Conservation (phyloP, 306 rosid species). For the Vachellia collinsii region DNA sequence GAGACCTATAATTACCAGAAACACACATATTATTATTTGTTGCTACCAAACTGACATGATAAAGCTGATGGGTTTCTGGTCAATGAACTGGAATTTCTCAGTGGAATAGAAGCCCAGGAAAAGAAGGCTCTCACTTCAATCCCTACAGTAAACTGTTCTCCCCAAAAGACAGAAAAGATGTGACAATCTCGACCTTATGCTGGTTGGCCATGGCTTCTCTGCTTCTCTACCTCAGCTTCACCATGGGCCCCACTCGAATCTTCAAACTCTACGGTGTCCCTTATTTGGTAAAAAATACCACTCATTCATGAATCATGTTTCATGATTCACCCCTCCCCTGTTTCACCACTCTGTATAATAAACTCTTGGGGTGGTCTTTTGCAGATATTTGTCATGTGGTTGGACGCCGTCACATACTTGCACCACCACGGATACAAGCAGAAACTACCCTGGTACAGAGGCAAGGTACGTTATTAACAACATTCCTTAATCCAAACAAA, state of each 20-base stretch:
- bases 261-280: constrained; percentile 78
- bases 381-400: constrained; percentile 83
- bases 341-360: not conserved
- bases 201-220: constrained; percentile 66
- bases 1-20: constrained; percentile 30
- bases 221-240: constrained; percentile 52
- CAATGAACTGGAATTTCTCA: constrained; percentile 42
- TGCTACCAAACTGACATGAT: not conserved
- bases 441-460: constrained; percentile 97
- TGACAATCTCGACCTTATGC: constrained; percentile 69
- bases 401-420: constrained; percentile 90
- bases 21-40: not conserved
- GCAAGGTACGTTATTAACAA: constrained; percentile 62
- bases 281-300: constrained; percentile 60
- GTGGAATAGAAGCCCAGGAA: constrained; percentile 97
- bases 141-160: constrained; percentile 76
- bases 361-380: not conserved
- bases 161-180: constrained; percentile 64
- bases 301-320: not conserved
- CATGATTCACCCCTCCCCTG: not conserved
- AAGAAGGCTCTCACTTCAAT: constrained; percentile 88
- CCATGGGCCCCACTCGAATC: constrained; percentile 58
- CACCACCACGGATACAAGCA: constrained; percentile 90
- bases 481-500: not conserved
- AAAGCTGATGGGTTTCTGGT: constrained; percentile 10